These are phyloP conservation scores for Apiotrichum gracile DNA, from an alignment of 1,284 basidiomycete species.

Conservation along the genomic window DNA sequence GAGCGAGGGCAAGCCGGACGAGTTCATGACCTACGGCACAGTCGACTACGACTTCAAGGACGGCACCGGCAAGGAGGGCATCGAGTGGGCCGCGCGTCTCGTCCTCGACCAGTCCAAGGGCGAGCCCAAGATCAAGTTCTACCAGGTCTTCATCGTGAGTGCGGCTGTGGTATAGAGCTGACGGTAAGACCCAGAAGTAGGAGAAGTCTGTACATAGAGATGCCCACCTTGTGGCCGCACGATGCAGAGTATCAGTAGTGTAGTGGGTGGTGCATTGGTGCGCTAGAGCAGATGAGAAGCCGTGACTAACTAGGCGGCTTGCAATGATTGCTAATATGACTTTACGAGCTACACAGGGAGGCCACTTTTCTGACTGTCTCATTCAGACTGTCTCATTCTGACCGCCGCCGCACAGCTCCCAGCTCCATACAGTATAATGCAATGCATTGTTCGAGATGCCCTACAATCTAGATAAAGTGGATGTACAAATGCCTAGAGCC, in stretches of 20 bases:
- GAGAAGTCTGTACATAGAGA: neutral
- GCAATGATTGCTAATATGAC: too few relatives aligned
- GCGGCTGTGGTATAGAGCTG: neutral
- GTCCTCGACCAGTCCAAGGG: conserved; percentile 8
- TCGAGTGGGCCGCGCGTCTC: conserved; percentile 23
- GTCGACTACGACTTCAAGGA: conserved; percentile 30
- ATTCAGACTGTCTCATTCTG: too few relatives aligned
- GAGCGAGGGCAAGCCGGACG: conserved; percentile 5
- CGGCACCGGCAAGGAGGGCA: conserved; percentile 15
- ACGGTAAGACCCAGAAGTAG: neutral
- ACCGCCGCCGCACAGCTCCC: too few relatives aligned
- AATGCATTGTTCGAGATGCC: neutral
- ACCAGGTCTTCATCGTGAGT: conserved; percentile 34
- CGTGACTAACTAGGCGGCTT: too few relatives aligned
- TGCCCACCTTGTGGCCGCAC: too few relatives aligned
- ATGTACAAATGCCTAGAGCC: conserved; percentile 9
- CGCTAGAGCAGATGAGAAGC: too few relatives aligned
- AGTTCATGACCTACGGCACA: conserved; percentile 24
- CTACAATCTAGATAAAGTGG: neutral
- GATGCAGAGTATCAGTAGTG: too few relatives aligned
- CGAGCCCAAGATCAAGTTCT: conserved; percentile 23
- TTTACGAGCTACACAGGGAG: too few relatives aligned
- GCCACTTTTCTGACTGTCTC: too few relatives aligned
- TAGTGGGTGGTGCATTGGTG: too few relatives aligned
- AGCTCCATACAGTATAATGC: too few relatives aligned